Percentiles rank a stretch among this genome's conserved stretches.
Evolutionary conservation across 1,284 basidiomycete genomes (phyloP).

Genomic region (Sanghuangporus weigelae): DNA sequence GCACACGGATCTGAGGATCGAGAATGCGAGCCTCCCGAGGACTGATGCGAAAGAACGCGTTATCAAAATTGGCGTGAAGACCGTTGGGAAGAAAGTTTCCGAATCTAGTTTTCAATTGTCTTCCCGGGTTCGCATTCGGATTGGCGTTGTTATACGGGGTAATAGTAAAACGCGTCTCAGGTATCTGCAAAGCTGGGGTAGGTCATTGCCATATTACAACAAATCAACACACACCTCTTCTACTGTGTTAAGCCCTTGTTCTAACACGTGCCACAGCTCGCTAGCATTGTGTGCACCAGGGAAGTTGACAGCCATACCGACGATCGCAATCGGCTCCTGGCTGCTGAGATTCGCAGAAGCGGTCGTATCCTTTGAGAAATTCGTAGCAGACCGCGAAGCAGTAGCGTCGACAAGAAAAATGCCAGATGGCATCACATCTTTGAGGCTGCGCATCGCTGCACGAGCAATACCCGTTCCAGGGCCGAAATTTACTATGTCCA

Average conservation of each 20-base stretch:
- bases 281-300: constrained; percentile 47
- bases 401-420: constrained; percentile 29
- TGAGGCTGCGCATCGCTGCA: constrained; percentile 28
- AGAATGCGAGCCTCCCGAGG: constrained; percentile 67
- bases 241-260: constrained; percentile 52
- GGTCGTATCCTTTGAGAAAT: constrained; percentile 13
- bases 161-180: constrained; percentile 49
- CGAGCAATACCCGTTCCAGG: constrained; percentile 44
- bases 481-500: constrained; percentile 46
- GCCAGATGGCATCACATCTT: constrained; percentile 28
- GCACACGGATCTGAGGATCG: constrained; percentile 69
- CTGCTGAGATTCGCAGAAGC: constrained; percentile 17
- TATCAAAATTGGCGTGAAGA: constrained; percentile 51
- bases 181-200: constrained; percentile 39
- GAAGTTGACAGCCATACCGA: constrained; percentile 65
- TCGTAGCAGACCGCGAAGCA: constrained; percentile 10
- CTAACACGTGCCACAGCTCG: constrained; percentile 54
- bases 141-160: constrained; percentile 30
- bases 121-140: constrained; percentile 24
- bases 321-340: constrained; percentile 58
- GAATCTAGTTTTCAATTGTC: constrained; percentile 44
- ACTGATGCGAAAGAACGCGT: constrained; percentile 65
- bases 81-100: constrained; percentile 60
- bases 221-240: constrained; percentile 41
- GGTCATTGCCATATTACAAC: constrained; percentile 2